Evolutionary conservation across 208 protist genomes (phyloP).

Genomic region (Wallacemonas sp.): DNA sequence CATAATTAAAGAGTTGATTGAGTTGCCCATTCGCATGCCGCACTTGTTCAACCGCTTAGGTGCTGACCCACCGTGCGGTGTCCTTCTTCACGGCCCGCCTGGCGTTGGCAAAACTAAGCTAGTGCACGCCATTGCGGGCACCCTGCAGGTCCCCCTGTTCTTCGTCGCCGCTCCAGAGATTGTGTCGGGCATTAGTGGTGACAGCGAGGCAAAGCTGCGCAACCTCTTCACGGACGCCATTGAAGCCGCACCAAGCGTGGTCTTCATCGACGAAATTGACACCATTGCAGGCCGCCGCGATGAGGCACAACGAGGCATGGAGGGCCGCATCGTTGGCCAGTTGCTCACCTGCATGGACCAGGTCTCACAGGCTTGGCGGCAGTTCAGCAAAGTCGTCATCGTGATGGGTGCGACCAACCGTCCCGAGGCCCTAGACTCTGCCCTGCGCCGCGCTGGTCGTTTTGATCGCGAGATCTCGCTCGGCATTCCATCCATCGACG

Average conservation of each 20-base stretch:
- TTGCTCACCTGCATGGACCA: constrained; percentile 99
- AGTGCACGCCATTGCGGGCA: constrained; percentile 95
- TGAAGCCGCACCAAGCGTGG: constrained; percentile 94
- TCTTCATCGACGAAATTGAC: constrained; percentile 99
- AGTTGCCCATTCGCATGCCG: constrained; percentile 94
- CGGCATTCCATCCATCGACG: constrained; percentile 95
- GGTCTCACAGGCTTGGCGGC: constrained; percentile 84
- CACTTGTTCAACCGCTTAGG: constrained; percentile 96
- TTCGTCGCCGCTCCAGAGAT: constrained; percentile 96
- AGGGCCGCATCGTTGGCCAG: constrained; percentile 98
- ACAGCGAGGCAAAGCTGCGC: constrained; percentile 97
- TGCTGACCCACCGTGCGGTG: constrained; percentile 94
- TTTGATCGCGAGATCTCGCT: constrained; percentile 98
- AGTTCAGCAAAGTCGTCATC: constrained; percentile 90
- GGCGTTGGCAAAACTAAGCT: constrained; percentile 97
- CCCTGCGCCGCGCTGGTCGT: constrained; percentile 95
- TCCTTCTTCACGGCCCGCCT: constrained; percentile 97
- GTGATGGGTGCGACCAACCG: constrained; percentile 97
- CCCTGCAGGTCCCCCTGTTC: constrained; percentile 94
- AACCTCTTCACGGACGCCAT: constrained; percentile 95
- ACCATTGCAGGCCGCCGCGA: constrained; percentile 94
- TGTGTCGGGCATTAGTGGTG: constrained; percentile 98
- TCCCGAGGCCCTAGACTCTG: constrained; percentile 96
- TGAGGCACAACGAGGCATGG: constrained; percentile 97
- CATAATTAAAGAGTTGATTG: constrained; percentile 95